These are phyloP conservation scores for Nigrograna mackinnonii DNA, from an alignment of 2,329 filamentous ascomycete genomes.

Conservation along the genomic window DNA sequence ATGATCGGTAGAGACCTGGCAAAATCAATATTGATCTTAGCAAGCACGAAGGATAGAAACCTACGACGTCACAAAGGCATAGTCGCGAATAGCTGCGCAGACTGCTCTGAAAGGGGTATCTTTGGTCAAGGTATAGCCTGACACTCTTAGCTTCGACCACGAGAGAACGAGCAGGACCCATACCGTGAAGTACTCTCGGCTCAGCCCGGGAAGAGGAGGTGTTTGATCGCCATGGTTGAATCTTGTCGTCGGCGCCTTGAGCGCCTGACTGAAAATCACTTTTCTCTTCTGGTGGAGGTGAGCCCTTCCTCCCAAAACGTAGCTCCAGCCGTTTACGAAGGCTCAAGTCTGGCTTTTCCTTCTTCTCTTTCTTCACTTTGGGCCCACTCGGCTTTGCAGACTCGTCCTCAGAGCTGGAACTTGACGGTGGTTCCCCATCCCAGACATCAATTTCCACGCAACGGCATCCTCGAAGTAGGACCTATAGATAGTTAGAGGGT, in stretches of 20 bases:
- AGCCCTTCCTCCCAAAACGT: conserved; percentile 32
- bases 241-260: conserved; percentile 15
- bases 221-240: conserved; percentile 36
- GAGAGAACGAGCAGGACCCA: too few relatives aligned
- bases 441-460: conserved; percentile 96
- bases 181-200: conserved; percentile 80
- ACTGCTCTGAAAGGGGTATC: conserved; percentile 88
- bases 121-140: conserved; percentile 75
- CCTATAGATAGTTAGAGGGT: conserved; percentile 46
- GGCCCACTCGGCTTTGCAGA: conserved; percentile 17
- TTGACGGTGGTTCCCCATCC: conserved; percentile 66
- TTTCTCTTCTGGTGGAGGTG: conserved; percentile 19
- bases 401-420: conserved; percentile 43
- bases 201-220: conserved; percentile 54
- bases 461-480: conserved; percentile 76
- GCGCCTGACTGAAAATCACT: conserved; percentile 12
- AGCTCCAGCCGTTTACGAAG: conserved; percentile 40
- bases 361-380: conserved; percentile 25
- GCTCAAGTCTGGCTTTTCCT: conserved; percentile 28
- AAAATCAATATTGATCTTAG: neutral
- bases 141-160: conserved; percentile 5
- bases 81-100: conserved; percentile 76
- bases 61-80: conserved; percentile 70
- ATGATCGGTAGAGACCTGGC: conserved; percentile 75
- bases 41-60: conserved; percentile 1